Conservation (phyloP, 495 filamentous ascomycete species). For the Hyaloscypha finlandica region DNA sequence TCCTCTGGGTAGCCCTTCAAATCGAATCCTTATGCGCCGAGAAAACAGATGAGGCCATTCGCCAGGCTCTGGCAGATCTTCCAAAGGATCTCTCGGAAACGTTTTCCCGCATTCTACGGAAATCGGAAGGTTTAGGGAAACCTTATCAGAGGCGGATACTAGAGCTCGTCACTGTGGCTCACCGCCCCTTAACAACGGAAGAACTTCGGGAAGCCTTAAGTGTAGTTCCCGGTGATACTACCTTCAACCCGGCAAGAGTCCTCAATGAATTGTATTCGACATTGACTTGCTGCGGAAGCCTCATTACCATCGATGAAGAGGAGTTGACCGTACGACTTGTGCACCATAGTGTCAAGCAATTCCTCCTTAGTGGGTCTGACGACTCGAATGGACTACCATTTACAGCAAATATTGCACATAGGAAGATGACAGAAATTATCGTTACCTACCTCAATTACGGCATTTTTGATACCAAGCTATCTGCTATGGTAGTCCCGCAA, state of each 20-base stretch:
- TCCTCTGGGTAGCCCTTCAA: slow-evolving; percentile 51
- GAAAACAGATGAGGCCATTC: slow-evolving; percentile 46
- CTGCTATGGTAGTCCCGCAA: slow-evolving; percentile 31
- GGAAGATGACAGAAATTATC: slow-evolving; percentile 38
- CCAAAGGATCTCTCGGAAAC: slow-evolving; percentile 44
- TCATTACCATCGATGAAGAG: slow-evolving; percentile 49
- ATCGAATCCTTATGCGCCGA: slow-evolving; percentile 41
- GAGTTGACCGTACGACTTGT: slow-evolving; percentile 41
- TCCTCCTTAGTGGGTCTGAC: slow-evolving; percentile 36
- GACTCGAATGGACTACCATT: slow-evolving; percentile 28
- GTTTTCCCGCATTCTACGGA: slow-evolving; percentile 42
- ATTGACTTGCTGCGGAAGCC: slow-evolving; percentile 44
- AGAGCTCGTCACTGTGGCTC: slow-evolving; percentile 37
- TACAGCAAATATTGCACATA: slow-evolving; percentile 31
- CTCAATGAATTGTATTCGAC: slow-evolving; percentile 41
- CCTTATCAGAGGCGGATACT: slow-evolving; percentile 36
- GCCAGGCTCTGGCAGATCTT: slow-evolving; percentile 41
- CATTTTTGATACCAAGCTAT: slow-evolving; percentile 41
- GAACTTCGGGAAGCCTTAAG: slow-evolving; percentile 48
- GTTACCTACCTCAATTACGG: slow-evolving; percentile 46
- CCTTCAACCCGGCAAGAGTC: slow-evolving; percentile 39
- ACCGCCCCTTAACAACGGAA: slow-evolving; percentile 39
- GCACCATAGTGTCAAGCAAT: slow-evolving; percentile 48
- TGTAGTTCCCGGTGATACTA: slow-evolving; percentile 39
- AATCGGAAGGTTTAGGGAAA: slow-evolving; percentile 30